A percentile compares a stretch with the other conserved stretches of the same genome.
Conservation (phyloP, 2,329 filamentous ascomycete genomes). For the Juglanconis sp. region DNA sequence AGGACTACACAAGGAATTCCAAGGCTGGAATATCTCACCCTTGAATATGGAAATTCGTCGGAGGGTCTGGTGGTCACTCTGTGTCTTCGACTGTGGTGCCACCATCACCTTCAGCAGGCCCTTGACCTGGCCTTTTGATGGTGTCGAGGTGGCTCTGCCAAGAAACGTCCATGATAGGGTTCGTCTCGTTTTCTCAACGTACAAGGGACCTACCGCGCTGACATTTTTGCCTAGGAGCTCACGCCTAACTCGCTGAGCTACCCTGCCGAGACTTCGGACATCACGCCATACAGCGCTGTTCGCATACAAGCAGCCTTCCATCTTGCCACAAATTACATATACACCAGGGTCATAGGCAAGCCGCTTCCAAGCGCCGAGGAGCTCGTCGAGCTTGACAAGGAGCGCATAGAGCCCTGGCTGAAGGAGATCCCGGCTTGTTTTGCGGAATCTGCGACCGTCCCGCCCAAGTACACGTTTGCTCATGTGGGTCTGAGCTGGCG, state of each 20-base stretch:
- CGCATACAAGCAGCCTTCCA: constrained; percentile 43
- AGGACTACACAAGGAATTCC: constrained; percentile 44
- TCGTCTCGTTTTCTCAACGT: not conserved
- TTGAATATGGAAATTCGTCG: constrained; percentile 34
- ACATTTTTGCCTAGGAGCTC: constrained; percentile 21
- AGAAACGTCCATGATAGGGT: constrained; percentile 25
- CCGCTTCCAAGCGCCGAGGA: constrained; percentile 39
- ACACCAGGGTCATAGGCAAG: constrained; percentile 42
- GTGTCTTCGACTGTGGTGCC: constrained; percentile 42
- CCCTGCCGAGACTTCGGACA: constrained; percentile 32
- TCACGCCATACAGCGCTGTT: constrained; percentile 43
- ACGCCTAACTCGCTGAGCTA: constrained; percentile 33
- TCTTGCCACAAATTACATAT: constrained; percentile 41
- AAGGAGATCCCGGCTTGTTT: constrained; percentile 35
- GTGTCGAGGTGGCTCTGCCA: constrained; percentile 23
- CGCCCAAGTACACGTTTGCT: constrained; percentile 34
- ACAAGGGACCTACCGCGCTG: not conserved
- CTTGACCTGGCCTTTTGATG: constrained; percentile 23
- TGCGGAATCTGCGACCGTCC: constrained; percentile 28
- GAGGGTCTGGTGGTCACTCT: constrained; percentile 36
- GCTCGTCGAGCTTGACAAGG: constrained; percentile 37
- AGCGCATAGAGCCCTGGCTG: constrained; percentile 37
- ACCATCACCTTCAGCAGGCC: constrained; percentile 32
- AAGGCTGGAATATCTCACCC: constrained; percentile 29
- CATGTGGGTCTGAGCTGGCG: constrained; percentile 43